Conservation (phyloP, 208 protist genomes). For the Strigomonas galati region DNA sequence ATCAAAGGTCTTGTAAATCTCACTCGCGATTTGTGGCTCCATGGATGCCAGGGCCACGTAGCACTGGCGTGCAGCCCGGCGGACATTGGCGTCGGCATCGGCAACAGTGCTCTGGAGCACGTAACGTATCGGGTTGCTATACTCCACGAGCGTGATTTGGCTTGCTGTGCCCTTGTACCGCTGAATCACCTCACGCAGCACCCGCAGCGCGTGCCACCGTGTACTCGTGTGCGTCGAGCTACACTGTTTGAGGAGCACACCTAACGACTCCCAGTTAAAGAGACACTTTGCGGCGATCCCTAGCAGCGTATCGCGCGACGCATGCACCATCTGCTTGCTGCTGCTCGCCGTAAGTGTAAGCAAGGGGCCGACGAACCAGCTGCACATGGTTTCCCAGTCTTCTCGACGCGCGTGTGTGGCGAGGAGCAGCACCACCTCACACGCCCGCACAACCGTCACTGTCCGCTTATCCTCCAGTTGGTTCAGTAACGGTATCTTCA, state of each 20-base stretch:
- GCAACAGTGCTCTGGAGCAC: conserved; percentile 30
- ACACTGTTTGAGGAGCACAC: conserved; percentile 37
- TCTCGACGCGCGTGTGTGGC: too few species aligned
- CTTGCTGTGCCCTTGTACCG: conserved; percentile 30
- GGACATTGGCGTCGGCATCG: conserved; percentile 48
- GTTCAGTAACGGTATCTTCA: conserved; percentile 37
- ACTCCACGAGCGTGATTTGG: conserved; percentile 30
- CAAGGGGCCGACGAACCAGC: conserved; percentile 51
- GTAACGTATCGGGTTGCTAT: conserved; percentile 29
- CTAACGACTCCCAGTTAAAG: conserved; percentile 40
- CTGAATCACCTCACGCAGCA: conserved; percentile 37
- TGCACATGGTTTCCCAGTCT: conserved; percentile 15
- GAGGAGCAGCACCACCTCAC: conserved; percentile 14
- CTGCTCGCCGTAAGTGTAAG: conserved; percentile 32
- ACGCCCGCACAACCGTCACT: conserved; percentile 17
- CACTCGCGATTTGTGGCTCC: conserved; percentile 34
- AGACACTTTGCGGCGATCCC: conserved; percentile 27
- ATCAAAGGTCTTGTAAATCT: conserved; percentile 31
- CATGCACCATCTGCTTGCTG: conserved; percentile 16
- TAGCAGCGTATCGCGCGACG: conserved; percentile 29
- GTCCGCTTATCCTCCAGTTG: conserved; percentile 46
- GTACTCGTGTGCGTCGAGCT: conserved; percentile 31
- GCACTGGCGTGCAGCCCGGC: conserved; percentile 29
- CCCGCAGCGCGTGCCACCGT: conserved; percentile 34
- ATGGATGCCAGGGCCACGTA: conserved; percentile 43